A percentile compares a stretch with the other conserved stretches of the same genome.
phyloP scores from a whole-genome alignment of 2,329 filamentous ascomycete species.

The Trichoderma sp. region DNA sequence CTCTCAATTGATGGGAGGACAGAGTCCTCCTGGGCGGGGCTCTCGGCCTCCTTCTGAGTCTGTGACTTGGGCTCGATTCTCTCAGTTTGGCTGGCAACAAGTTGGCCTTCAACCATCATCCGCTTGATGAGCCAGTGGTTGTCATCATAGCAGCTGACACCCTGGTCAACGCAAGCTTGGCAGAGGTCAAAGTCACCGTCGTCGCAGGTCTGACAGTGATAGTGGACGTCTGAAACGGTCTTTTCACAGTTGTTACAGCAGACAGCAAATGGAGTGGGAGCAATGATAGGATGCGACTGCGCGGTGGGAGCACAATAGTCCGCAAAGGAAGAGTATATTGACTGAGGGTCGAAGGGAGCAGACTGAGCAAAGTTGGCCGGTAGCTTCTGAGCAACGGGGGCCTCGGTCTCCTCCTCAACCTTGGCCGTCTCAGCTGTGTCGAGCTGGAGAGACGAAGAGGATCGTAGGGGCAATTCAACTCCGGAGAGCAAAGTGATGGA shows the following conservation, averaged over 20 bases:
- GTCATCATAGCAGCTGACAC: conserved; percentile 72
- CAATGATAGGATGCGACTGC: conserved; percentile 4
- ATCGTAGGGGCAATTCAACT: conserved; percentile 9
- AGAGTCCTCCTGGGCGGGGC: conserved; percentile 26
- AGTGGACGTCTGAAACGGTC: conserved; percentile 78
- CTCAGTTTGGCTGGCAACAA: conserved; percentile 84
- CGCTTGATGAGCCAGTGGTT: conserved; percentile 96
- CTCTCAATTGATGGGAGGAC: not conserved
- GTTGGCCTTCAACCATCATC: conserved; percentile 70
- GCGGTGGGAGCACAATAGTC: not conserved
- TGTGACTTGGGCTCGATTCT: conserved; percentile 65
- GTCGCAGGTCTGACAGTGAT: conserved; percentile 92
- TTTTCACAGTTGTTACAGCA: conserved; percentile 90
- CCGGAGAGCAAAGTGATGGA: conserved; percentile 8
- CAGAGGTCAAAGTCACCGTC: conserved; percentile 94
- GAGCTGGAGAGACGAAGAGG: not conserved
- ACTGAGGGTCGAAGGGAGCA: not conserved
- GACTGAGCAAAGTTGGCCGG: conserved; percentile 18
- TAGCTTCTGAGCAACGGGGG: not conserved
- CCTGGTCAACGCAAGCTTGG: conserved; percentile 69
- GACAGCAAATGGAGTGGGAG: conserved; percentile 62
- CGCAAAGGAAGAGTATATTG: conserved; percentile 5
- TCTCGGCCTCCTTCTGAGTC: conserved; percentile 25
- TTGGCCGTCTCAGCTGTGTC: not conserved
- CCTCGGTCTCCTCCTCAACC: conserved; percentile 16